phyloP scores from a whole-genome alignment of 139 green algal species.

The Micractinium sp. region DNA sequence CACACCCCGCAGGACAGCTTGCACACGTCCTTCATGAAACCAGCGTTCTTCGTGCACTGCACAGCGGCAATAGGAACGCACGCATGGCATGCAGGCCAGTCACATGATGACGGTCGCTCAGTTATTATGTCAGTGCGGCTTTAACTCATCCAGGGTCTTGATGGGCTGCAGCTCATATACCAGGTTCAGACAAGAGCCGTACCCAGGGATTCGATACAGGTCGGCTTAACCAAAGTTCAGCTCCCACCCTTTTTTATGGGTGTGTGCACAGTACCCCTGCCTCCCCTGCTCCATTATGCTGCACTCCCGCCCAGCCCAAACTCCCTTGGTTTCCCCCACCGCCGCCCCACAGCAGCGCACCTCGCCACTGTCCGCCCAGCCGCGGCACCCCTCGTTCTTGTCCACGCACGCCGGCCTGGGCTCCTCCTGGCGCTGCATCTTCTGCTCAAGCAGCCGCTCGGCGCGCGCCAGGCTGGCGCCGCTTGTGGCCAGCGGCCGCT shows the following conservation, averaged over 20 bases:
- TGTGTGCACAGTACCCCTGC: no score
- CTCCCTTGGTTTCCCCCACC: no score
- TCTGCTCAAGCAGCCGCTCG: constrained; percentile 9
- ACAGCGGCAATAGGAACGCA: background rate
- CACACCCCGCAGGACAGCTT: constrained; percentile 13
- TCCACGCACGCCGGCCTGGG: background rate
- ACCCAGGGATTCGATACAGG: no score
- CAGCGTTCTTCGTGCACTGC: constrained; percentile 5
- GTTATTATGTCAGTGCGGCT: no score
- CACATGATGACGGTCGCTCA: no score
- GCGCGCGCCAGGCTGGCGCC: background rate
- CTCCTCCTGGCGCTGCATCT: background rate
- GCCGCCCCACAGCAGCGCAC: background rate
- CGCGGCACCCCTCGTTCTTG: background rate
- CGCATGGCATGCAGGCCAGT: background rate
- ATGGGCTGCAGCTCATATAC: no score
- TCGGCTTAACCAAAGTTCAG: no score
- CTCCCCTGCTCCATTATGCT: no score
- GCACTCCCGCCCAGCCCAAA: no score
- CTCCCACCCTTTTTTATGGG: no score
- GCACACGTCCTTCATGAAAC: constrained; percentile 20
- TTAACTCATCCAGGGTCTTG: no score
- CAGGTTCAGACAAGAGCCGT: no score
- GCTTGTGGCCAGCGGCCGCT: background rate
- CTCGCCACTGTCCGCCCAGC: background rate